Evolutionary conservation across 768 basidiomycete species (phyloP).

Genomic region (Tricholoma furcatifolium): DNA sequence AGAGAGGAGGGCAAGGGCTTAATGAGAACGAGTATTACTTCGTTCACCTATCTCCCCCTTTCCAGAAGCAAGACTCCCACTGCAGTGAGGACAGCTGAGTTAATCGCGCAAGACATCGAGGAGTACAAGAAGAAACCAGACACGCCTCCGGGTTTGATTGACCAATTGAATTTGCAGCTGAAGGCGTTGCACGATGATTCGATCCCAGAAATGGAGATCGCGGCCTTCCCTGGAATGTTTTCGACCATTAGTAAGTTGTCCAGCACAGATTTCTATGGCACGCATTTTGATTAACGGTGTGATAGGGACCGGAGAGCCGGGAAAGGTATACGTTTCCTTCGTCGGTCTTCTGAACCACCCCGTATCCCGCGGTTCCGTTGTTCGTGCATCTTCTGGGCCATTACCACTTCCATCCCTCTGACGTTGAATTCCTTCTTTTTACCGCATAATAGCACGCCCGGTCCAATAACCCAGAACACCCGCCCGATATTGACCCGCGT

Average conservation of each 20-base stretch:
- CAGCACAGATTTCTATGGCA: too few species aligned
- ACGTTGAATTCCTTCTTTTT: background rate
- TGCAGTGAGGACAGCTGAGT: background rate
- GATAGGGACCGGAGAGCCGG: slow-evolving; percentile 31
- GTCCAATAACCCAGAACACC: slow-evolving; percentile 29
- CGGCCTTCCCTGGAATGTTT: slow-evolving; percentile 22
- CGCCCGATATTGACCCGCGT: slow-evolving; percentile 39
- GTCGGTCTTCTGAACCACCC: slow-evolving; percentile 38
- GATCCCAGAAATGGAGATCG: slow-evolving; percentile 25
- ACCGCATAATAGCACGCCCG: slow-evolving; percentile 23
- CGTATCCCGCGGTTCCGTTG: slow-evolving; percentile 49
- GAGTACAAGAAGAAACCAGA: slow-evolving; percentile 20
- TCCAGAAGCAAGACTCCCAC: slow-evolving; percentile 15
- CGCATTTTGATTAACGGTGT: background rate
- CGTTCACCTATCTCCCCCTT: slow-evolving; percentile 28
- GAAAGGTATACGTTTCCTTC: slow-evolving; percentile 43
- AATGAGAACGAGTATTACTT: slow-evolving; percentile 23
- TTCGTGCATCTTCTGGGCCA: slow-evolving; percentile 29
- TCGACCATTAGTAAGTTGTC: slow-evolving; percentile 15
- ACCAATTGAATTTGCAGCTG: slow-evolving; percentile 40
- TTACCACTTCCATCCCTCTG: background rate
- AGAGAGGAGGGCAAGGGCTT: slow-evolving; percentile 25
- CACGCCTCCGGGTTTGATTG: slow-evolving; percentile 30
- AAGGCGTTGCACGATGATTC: slow-evolving; percentile 24
- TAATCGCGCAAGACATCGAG: slow-evolving; percentile 18